These are phyloP conservation scores for Canariomyces notabilis DNA, from an alignment of 2,329 filamentous ascomycete genomes.

Conservation along the genomic window DNA sequence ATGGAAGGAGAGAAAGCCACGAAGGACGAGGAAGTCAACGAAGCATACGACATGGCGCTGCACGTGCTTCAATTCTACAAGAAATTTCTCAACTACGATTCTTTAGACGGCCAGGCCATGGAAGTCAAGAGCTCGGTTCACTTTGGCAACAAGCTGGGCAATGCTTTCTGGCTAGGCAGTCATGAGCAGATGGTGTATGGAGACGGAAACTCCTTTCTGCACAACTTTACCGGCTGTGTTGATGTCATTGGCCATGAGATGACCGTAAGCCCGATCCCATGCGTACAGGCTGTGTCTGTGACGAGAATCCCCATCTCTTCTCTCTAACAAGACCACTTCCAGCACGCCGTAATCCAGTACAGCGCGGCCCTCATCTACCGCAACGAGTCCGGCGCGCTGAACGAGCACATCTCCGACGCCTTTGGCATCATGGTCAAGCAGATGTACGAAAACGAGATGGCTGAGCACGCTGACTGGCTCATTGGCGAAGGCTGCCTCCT, in stretches of 20 bases:
- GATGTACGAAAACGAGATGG: slow-evolving; percentile 40
- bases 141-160: slow-evolving; percentile 45
- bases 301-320: too few species aligned
- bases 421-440: slow-evolving; percentile 57
- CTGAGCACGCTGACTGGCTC: slow-evolving; percentile 48
- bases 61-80: slow-evolving; percentile 46
- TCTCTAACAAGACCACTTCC: background rate
- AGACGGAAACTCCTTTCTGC: slow-evolving; percentile 48
- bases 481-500: slow-evolving; percentile 50
- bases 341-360: slow-evolving; percentile 49
- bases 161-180: slow-evolving; percentile 50
- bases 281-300: too few species aligned
- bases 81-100: slow-evolving; percentile 45
- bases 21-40: slow-evolving; percentile 41
- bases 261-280: too few species aligned
- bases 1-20: slow-evolving; percentile 38
- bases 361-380: slow-evolving; percentile 46
- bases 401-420: slow-evolving; percentile 52
- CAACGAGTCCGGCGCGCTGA: slow-evolving; percentile 50
- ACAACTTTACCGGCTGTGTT: slow-evolving; percentile 46
- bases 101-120: slow-evolving; percentile 47
- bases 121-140: slow-evolving; percentile 50
- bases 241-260: slow-evolving; percentile 56
- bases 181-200: slow-evolving; percentile 51
- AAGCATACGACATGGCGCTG: slow-evolving; percentile 47